Conservation (phyloP, 2,329 filamentous ascomycete species). For the Fusarium sambucinum region DNA sequence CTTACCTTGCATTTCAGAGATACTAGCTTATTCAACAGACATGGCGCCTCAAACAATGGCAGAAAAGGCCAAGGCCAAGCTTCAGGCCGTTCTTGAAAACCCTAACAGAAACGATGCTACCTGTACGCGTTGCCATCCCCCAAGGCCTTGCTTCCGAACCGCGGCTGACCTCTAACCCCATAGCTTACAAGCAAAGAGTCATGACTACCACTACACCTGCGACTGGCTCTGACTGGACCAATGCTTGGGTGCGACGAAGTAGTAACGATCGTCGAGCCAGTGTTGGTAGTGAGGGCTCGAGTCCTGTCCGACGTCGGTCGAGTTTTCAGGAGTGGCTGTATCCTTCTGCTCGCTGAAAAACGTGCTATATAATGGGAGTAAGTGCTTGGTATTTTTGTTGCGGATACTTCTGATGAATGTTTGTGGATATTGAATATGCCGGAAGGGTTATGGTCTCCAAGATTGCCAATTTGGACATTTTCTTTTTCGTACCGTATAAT, state of each 20-base stretch:
- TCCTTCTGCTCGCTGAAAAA: conserved; percentile 31
- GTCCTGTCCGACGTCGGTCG: conserved; percentile 28
- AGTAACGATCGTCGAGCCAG: conserved; percentile 34
- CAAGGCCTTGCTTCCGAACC: rapidly evolving
- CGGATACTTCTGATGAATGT: background rate
- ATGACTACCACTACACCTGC: conserved; percentile 35
- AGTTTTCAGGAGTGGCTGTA: conserved; percentile 41
- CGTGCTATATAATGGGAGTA: background rate
- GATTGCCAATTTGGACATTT: background rate
- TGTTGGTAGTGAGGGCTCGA: conserved; percentile 33
- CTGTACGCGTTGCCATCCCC: background rate
- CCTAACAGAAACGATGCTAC: conserved; percentile 33
- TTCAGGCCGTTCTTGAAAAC: conserved; percentile 36
- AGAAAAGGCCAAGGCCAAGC: conserved; percentile 39
- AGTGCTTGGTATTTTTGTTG: too few relatives aligned
- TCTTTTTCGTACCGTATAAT: background rate
- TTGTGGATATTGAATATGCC: background rate
- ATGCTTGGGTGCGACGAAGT: conserved; percentile 31
- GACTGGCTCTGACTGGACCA: conserved; percentile 29
- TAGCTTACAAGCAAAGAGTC: conserved; percentile 39
- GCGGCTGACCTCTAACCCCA: background rate
- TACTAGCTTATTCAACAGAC: background rate
- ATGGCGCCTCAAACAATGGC: conserved; percentile 37
- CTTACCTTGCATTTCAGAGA: background rate
- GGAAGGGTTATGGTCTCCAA: background rate